Evolutionary conservation across 2,329 filamentous ascomycete species (phyloP).

Genomic region (Mycosphaerella sp.): DNA sequence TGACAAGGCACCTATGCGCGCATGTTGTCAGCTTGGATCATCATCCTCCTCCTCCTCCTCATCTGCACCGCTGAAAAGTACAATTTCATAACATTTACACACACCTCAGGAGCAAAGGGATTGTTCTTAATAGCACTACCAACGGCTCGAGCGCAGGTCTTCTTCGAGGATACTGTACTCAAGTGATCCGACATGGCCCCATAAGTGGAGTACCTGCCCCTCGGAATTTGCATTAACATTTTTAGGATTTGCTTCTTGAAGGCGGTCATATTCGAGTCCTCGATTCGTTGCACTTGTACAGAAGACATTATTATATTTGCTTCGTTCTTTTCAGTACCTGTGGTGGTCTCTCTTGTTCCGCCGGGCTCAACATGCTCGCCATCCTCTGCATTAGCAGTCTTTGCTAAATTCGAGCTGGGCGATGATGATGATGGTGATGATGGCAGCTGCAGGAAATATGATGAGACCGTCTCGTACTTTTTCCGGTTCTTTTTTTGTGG

Average conservation of each 20-base stretch:
- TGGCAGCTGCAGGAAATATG: conserved; percentile 25
- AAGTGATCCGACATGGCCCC: conserved; percentile 33
- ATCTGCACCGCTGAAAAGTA: too few species aligned
- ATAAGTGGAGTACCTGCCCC: conserved; percentile 35
- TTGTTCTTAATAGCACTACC: conserved; percentile 39
- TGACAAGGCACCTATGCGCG: conserved; percentile 36
- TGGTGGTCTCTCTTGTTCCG: not conserved
- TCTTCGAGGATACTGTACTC: conserved; percentile 27
- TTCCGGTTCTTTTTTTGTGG: conserved; percentile 22
- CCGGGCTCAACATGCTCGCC: not conserved
- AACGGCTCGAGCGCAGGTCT: conserved; percentile 36
- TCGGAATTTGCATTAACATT: conserved; percentile 33
- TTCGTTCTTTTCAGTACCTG: not conserved
- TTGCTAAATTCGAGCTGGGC: conserved; percentile 12
- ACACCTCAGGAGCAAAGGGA: conserved; percentile 36
- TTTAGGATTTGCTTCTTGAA: conserved; percentile 39
- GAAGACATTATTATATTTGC: conserved; percentile 19
- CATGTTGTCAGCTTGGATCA: not conserved
- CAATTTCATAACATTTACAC: not conserved
- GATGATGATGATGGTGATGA: conserved; percentile 16
- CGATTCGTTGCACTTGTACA: conserved; percentile 37
- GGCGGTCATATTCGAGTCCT: conserved; percentile 43
- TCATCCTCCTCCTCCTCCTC: not conserved
- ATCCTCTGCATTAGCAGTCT: not conserved
- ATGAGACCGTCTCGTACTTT: conserved; percentile 23